Conservation (phyloP, 768 basidiomycete genomes). For the Serpula lacrymans region DNA sequence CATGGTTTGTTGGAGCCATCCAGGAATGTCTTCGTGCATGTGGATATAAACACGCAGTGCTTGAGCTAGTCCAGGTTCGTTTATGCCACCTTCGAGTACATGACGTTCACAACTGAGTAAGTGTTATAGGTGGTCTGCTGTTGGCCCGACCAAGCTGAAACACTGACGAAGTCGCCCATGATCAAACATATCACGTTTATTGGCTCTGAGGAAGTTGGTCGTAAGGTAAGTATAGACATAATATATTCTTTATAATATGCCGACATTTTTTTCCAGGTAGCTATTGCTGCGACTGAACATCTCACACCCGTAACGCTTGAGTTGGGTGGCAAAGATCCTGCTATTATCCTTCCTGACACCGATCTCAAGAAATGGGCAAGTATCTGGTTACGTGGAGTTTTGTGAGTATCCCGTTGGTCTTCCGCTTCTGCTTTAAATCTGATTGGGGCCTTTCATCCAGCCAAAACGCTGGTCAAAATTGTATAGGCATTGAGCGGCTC, state of each 20-base stretch:
- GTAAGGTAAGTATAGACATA: slow-evolving; percentile 43
- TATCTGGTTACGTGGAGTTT: slow-evolving; percentile 87
- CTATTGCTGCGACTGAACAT: slow-evolving; percentile 77
- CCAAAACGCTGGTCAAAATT: slow-evolving; percentile 94
- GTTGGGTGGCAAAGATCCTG: slow-evolving; percentile 93
- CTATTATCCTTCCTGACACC: slow-evolving; percentile 82
- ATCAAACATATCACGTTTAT: slow-evolving; percentile 97
- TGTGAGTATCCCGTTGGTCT: slow-evolving; percentile 50
- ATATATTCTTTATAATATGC: slow-evolving; percentile 15
- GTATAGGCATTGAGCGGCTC: slow-evolving; percentile 93
- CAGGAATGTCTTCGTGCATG: slow-evolving; percentile 72
- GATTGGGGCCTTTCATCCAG: slow-evolving; percentile 33
- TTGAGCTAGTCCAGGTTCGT: slow-evolving; percentile 83
- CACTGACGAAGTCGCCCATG: slow-evolving; percentile 69
- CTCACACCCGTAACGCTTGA: slow-evolving; percentile 92
- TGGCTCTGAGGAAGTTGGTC: slow-evolving; percentile 75
- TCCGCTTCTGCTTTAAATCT: background rate
- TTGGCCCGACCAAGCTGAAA: slow-evolving; percentile 82
- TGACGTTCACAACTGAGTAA: slow-evolving; percentile 4
- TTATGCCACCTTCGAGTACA: background rate
- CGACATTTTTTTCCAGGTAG: slow-evolving; percentile 50
- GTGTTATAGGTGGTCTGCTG: slow-evolving; percentile 69
- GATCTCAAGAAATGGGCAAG: slow-evolving; percentile 78
- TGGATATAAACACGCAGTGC: slow-evolving; percentile 75
- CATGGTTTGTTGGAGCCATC: slow-evolving; percentile 79